Conservation (phyloP, 2,329 filamentous ascomycete species). For the Claviceps sp. region DNA sequence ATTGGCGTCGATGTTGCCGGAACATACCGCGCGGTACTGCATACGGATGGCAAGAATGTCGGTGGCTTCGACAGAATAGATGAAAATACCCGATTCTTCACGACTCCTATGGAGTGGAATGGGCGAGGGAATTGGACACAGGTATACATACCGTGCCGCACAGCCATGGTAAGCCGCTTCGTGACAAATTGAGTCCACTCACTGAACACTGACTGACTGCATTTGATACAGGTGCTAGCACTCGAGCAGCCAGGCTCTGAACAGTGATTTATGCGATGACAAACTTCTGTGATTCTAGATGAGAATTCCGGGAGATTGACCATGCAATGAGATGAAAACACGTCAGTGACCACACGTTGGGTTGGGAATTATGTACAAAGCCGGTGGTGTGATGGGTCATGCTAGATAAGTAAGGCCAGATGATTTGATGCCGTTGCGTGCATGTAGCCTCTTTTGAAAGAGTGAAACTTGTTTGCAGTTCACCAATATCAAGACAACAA, state of each 20-base stretch:
- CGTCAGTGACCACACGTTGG: background rate
- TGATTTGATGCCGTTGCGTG: background rate
- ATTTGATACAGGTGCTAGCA: slow-evolving; percentile 31
- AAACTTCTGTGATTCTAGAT: no score
- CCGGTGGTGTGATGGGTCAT: background rate
- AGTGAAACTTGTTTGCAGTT: no score
- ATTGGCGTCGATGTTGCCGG: slow-evolving; percentile 76
- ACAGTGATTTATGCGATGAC: slow-evolving; percentile 4
- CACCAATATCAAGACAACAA: no score
- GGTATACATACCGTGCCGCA: slow-evolving; percentile 75
- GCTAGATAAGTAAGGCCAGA: background rate
- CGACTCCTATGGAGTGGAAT: slow-evolving; percentile 84
- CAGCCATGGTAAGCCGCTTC: slow-evolving; percentile 55
- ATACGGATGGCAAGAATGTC: slow-evolving; percentile 63
- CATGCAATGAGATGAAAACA: background rate
- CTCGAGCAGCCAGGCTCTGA: slow-evolving; percentile 19
- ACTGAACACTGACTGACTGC: slow-evolving; percentile 13
- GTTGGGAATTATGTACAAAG: background rate
- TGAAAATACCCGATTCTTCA: slow-evolving; percentile 78
- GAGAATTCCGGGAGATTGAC: no score
- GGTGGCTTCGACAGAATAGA: slow-evolving; percentile 72
- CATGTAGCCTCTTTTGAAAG: background rate
- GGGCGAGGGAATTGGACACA: slow-evolving; percentile 80
- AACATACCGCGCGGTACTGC: slow-evolving; percentile 76
- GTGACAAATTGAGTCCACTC: background rate